Percentiles rank a stretch among this genome's conserved stretches.
phyloP scores from a whole-genome alignment of 345 rosid species.

The Pistacia vera region DNA sequence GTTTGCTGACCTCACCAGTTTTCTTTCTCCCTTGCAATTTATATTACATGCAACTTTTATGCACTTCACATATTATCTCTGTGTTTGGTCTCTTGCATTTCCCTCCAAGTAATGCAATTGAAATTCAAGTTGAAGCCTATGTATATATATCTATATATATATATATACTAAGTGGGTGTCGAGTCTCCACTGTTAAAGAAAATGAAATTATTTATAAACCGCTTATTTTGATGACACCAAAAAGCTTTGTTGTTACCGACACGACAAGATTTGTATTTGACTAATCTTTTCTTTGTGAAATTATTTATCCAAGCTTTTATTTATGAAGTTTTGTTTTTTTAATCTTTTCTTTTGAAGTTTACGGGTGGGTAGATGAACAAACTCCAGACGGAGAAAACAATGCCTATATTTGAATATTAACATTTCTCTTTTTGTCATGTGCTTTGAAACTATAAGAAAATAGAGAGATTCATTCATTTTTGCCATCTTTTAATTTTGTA shows the following conservation, averaged over 20 bases:
- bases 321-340: not conserved
- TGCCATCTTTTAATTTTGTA: not conserved
- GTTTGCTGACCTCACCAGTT: no score
- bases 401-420: constrained; percentile 12
- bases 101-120: constrained; percentile 22
- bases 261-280: constrained; percentile 34
- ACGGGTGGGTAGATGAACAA: constrained; percentile 61
- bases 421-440: constrained; percentile 11
- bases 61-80: not conserved
- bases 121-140: not conserved
- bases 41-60: no score
- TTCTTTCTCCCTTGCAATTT: no score
- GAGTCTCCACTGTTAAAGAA: not conserved
- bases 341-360: constrained; percentile 20
- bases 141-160: no score
- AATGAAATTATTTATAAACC: constrained; percentile 5
- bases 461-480: not conserved
- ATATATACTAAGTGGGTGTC: not conserved
- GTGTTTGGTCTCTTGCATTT: not conserved
- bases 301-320: not conserved
- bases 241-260: constrained; percentile 32
- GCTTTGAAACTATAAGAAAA: not conserved
- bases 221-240: constrained; percentile 6
- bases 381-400: constrained; percentile 51
- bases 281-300: not conserved